Percentiles rank a stretch among this genome's conserved stretches.
Conservation (phyloP, 768 basidiomycete species). For the Phaffia australis region DNA sequence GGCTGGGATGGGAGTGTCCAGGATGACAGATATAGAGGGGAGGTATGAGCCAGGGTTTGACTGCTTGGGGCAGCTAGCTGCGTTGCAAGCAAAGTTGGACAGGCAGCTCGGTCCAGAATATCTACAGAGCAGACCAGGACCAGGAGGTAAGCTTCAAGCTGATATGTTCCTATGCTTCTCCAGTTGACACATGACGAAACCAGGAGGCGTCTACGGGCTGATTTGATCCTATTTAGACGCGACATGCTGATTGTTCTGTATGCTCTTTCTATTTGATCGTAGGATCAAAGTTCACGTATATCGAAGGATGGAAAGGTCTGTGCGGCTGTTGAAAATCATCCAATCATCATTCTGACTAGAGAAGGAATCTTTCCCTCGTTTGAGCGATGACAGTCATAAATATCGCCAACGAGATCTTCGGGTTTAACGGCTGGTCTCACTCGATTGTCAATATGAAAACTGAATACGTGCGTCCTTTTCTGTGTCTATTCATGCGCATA, state of each 20-base stretch:
- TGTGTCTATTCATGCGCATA: constrained; percentile 34
- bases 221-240: not conserved
- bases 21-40: not conserved
- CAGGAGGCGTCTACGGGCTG: not conserved
- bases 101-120: constrained; percentile 90
- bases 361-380: not conserved
- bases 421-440: constrained; percentile 92
- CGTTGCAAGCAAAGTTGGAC: constrained; percentile 67
- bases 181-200: not conserved
- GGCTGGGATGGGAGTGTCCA: not conserved
- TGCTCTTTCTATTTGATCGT: not conserved
- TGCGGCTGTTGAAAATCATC: not conserved
- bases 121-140: constrained; percentile 77
- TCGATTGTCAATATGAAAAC: constrained; percentile 59
- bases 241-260: not conserved
- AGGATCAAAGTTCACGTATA: constrained; percentile 79
- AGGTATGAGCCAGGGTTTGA: constrained; percentile 29
- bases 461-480: constrained; percentile 35
- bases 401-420: constrained; percentile 91
- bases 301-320: constrained; percentile 79
- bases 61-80: constrained; percentile 55
- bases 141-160: constrained; percentile 36
- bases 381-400: constrained; percentile 55
- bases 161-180: not conserved
- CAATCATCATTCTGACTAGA: too few species aligned